A percentile compares a stretch with the other conserved stretches of the same genome.
Conservation (phyloP, 768 basidiomycete genomes). For the Boletus sp. region DNA sequence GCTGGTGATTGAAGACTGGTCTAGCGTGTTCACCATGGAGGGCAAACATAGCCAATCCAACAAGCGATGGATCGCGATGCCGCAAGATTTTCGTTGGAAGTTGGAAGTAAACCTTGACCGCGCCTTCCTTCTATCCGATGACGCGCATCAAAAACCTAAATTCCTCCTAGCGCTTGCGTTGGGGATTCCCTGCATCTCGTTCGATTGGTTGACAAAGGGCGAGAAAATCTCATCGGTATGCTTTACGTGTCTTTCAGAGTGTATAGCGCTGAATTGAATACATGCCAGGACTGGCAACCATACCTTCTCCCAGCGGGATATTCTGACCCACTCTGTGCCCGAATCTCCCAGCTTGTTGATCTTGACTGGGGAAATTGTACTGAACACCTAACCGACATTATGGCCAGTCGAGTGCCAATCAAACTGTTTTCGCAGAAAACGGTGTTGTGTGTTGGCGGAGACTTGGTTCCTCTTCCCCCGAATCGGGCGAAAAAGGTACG, state of each 20-base stretch:
- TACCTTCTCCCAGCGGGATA: slow-evolving; percentile 58
- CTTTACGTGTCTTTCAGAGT: background rate
- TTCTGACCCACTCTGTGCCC: slow-evolving; percentile 38
- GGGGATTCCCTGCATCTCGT: slow-evolving; percentile 78
- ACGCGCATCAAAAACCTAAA: slow-evolving; percentile 70
- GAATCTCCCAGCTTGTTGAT: slow-evolving; percentile 49
- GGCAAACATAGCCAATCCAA: slow-evolving; percentile 43
- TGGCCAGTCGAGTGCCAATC: slow-evolving; percentile 52
- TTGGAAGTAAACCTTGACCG: slow-evolving; percentile 39
- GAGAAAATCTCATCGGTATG: slow-evolving; percentile 35
- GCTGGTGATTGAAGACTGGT: slow-evolving; percentile 61
- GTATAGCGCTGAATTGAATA: slow-evolving; percentile 8
- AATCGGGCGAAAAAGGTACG: slow-evolving; percentile 26
- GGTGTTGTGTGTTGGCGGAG: slow-evolving; percentile 60
- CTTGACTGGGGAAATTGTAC: slow-evolving; percentile 47
- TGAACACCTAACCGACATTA: slow-evolving; percentile 58
- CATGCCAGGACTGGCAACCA: slow-evolving; percentile 54
- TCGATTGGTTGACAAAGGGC: slow-evolving; percentile 43
- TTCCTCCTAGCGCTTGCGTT: slow-evolving; percentile 79
- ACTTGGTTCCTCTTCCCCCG: slow-evolving; percentile 47
- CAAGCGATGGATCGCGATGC: slow-evolving; percentile 53
- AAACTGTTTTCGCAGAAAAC: slow-evolving; percentile 55
- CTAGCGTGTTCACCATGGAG: slow-evolving; percentile 52
- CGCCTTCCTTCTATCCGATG: slow-evolving; percentile 68
- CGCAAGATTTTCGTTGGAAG: slow-evolving; percentile 46